These are phyloP conservation scores for Pseudogymnoascus destructans DNA, from an alignment of 2,329 filamentous ascomycete species.

Conservation along the genomic window DNA sequence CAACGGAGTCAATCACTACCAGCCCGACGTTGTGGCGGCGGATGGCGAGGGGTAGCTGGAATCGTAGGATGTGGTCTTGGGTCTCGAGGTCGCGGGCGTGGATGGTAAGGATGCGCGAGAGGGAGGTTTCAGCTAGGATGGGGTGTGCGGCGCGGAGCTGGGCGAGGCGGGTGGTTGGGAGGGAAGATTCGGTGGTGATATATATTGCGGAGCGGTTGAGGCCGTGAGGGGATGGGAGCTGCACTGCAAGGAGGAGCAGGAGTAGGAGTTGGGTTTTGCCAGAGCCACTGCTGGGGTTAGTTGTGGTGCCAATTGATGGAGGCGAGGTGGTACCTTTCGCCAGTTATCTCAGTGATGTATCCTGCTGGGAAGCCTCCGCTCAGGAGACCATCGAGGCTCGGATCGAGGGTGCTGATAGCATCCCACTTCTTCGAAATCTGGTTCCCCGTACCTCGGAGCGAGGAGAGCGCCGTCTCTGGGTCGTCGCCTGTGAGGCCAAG, in stretches of 20 bases:
- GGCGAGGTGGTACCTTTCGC: slow-evolving; percentile 53
- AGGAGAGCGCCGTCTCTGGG: slow-evolving; percentile 8
- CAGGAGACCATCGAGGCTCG: slow-evolving; percentile 54
- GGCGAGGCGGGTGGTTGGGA: slow-evolving; percentile 67
- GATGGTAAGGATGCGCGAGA: slow-evolving; percentile 28
- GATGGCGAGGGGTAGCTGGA: slow-evolving; percentile 80
- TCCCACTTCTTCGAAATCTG: slow-evolving; percentile 34
- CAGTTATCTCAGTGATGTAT: slow-evolving; percentile 77
- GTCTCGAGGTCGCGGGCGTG: slow-evolving; percentile 58
- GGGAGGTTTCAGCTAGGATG: slow-evolving; percentile 30
- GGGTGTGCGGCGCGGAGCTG: slow-evolving; percentile 65
- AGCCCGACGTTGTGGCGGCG: slow-evolving; percentile 64
- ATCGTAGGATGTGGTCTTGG: slow-evolving; percentile 88
- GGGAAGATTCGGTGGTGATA: slow-evolving; percentile 79
- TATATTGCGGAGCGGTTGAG: slow-evolving; percentile 69
- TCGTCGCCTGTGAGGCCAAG: slow-evolving; percentile 14
- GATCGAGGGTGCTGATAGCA: slow-evolving; percentile 70
- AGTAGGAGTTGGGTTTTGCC: slow-evolving; percentile 94
- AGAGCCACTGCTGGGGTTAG: slow-evolving; percentile 45
- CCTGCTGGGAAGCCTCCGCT: slow-evolving; percentile 70
- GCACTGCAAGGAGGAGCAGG: slow-evolving; percentile 67
- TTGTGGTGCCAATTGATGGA: slow-evolving; percentile 10
- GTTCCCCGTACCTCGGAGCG: slow-evolving; percentile 25
- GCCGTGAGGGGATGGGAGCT: slow-evolving; percentile 63
- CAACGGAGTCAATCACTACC: slow-evolving; percentile 79